Conservation (phyloP, 352 stramenopile genomes). For the Elongisporangium anandrum region DNA sequence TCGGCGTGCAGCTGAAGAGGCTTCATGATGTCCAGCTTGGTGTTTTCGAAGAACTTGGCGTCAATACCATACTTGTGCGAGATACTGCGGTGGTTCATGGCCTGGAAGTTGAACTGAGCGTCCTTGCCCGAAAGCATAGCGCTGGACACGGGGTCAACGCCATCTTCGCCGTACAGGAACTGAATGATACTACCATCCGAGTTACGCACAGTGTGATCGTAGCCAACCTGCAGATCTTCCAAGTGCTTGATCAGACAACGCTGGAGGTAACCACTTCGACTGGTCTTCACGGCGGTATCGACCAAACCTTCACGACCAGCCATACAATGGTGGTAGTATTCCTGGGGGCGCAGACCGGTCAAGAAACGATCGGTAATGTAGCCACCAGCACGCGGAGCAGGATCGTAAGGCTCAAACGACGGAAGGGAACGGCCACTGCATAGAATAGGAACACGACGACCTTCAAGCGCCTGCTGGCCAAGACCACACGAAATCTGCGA, state of each 20-base stretch:
- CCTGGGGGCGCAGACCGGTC: conserved; percentile 94
- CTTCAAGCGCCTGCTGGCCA: conserved; percentile 99
- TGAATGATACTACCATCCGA: conserved; percentile 97
- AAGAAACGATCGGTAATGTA: conserved; percentile 99
- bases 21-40: conserved; percentile 89
- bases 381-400: conserved; percentile 95
- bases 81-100: conserved; percentile 95
- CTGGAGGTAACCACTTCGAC: conserved; percentile 98
- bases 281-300: conserved; percentile 99
- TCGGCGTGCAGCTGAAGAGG: conserved; percentile 74
- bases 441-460: conserved; percentile 97
- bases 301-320: conserved; percentile 98
- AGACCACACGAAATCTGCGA: conserved; percentile 98
- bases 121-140: conserved; percentile 94
- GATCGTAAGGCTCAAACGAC: conserved; percentile 98
- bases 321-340: conserved; percentile 99
- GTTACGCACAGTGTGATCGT: conserved; percentile 99
- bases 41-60: conserved; percentile 85
- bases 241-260: conserved; percentile 99
- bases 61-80: conserved; percentile 92
- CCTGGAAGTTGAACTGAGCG: conserved; percentile 92
- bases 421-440: conserved; percentile 97
- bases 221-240: conserved; percentile 96
- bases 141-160: conserved; percentile 95
- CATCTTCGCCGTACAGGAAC: conserved; percentile 99